Conservation (phyloP, 2,329 filamentous ascomycete species). For the Aspergillus brasiliensis region DNA sequence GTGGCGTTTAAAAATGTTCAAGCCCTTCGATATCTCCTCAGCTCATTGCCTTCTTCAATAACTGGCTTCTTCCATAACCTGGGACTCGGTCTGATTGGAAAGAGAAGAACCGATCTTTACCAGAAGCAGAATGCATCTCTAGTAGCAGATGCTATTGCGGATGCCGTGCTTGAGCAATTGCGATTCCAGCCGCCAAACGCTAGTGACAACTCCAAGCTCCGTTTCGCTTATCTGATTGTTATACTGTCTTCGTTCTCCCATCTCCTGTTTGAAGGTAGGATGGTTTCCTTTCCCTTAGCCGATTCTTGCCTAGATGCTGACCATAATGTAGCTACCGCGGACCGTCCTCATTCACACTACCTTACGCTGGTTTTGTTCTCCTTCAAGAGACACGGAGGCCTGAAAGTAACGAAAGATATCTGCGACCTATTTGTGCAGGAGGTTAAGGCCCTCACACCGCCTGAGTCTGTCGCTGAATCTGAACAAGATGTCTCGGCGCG, state of each 20-base stretch:
- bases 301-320: conserved; percentile 10
- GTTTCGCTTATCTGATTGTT: conserved; percentile 78
- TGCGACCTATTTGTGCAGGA: conserved; percentile 68
- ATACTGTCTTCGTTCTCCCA: conserved; percentile 77
- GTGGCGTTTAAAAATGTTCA: conserved; percentile 73
- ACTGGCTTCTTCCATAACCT: conserved; percentile 83
- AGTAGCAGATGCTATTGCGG: conserved; percentile 70
- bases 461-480: conserved; percentile 42
- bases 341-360: conserved; percentile 54
- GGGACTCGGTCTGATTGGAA: conserved; percentile 76
- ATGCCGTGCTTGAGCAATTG: conserved; percentile 69
- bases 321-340: conserved; percentile 41
- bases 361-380: conserved; percentile 77
- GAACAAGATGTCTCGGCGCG: conserved; percentile 45
- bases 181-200: conserved; percentile 51
- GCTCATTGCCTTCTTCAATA: conserved; percentile 76
- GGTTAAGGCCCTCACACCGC: conserved; percentile 51
- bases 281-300: conserved; percentile 10
- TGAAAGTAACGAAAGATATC: conserved; percentile 72
- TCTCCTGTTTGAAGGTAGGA: conserved; percentile 70
- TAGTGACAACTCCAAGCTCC: conserved; percentile 59
- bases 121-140: conserved; percentile 62
- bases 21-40: conserved; percentile 73
- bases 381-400: conserved; percentile 79
- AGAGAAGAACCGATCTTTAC: conserved; percentile 69